Evolutionary conservation across 805 yeast genomes (phyloP).

Genomic region (Candida adriatica): DNA sequence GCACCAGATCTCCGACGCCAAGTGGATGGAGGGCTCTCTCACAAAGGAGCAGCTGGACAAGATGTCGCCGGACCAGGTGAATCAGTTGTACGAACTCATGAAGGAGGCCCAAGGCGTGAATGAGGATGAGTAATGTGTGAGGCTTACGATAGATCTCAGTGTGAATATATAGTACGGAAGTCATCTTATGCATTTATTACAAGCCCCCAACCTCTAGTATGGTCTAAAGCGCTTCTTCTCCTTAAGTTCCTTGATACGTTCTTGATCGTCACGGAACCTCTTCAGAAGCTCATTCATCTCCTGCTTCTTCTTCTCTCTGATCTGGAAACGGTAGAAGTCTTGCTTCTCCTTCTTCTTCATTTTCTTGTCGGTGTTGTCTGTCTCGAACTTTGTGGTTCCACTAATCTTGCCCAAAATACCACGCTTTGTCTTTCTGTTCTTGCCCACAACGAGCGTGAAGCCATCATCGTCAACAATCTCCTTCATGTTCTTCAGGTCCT

Average conservation of each 20-base stretch:
- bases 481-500: slow-evolving; percentile 46
- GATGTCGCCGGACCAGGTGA: slow-evolving; percentile 84
- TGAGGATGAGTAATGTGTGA: too few relatives aligned
- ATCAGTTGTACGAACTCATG: slow-evolving; percentile 77
- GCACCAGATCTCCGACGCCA: slow-evolving; percentile 47
- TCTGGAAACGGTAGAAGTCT: slow-evolving; percentile 94
- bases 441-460: slow-evolving; percentile 82
- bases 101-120: slow-evolving; percentile 43
- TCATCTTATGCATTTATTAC: too few relatives aligned
- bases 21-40: slow-evolving; percentile 59
- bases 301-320: slow-evolving; percentile 85
- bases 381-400: slow-evolving; percentile 30
- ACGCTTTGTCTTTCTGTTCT: slow-evolving; percentile 74
- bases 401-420: slow-evolving; percentile 56
- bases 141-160: too few relatives aligned
- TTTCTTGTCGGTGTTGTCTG: slow-evolving; percentile 32
- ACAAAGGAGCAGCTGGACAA: slow-evolving; percentile 62
- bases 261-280: slow-evolving; percentile 89
- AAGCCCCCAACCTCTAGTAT: slow-evolving; percentile 47
- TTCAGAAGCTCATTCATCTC: slow-evolving; percentile 83
- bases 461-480: slow-evolving; percentile 87
- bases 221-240: slow-evolving; percentile 83
- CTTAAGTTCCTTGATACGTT: slow-evolving; percentile 68
- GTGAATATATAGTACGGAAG: too few relatives aligned
- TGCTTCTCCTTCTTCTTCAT: slow-evolving; percentile 69